Evolutionary conservation across 352 stramenopile genomes (phyloP), one percentile per base, ranked within the genome.

Genomic region (Phytophthora hybrid): DNA sequence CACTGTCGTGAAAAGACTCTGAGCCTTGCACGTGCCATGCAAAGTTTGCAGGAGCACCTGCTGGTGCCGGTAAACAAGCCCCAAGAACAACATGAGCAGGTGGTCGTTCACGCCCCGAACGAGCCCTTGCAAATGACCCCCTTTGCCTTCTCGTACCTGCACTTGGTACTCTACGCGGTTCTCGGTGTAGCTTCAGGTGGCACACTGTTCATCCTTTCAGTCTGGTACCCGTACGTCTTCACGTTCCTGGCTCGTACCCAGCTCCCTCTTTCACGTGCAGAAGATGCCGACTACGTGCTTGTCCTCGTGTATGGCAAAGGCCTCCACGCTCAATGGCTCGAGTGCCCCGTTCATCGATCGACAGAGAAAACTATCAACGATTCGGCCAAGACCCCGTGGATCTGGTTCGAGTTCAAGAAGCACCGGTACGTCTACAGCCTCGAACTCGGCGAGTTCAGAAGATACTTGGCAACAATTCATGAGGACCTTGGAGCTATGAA

Each of bases 351-450:
- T 16, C 64, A 82, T n/a, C 32, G 41, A 7, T 51, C 39, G 18
- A n/a, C 8, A 54, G 13, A 34, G 10, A 64, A 32, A 26, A 11
- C 9, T 52, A 3, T 18, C 16, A 64, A 63, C 1, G 9, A 41
- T 29, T 5, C 10, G 2, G 23, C 1, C 1, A 69, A 77, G 44
- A 16, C 69, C 11, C 14, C 53, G 34, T 83, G 77, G 73, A 54
- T 82, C 21, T 92, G 83, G 82, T 92, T 93, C 64, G 82, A 89
- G 66, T 93, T 88, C 71, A 92, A 92, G 77, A 89, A 90, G 62
- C 82, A 93, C 41, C 82, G 81, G 0, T 93, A 93, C 59, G 74
- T 88, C 52, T 91, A 81, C 73, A 83, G 80, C 54, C 29, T 80
- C 23, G 75, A 90, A 26, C 81, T 79, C 41, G 71, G 72, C 39